Base-by-base conservation (phyloP, 176 grass and related monocot species). In the Musa troglodytarum region DNA sequence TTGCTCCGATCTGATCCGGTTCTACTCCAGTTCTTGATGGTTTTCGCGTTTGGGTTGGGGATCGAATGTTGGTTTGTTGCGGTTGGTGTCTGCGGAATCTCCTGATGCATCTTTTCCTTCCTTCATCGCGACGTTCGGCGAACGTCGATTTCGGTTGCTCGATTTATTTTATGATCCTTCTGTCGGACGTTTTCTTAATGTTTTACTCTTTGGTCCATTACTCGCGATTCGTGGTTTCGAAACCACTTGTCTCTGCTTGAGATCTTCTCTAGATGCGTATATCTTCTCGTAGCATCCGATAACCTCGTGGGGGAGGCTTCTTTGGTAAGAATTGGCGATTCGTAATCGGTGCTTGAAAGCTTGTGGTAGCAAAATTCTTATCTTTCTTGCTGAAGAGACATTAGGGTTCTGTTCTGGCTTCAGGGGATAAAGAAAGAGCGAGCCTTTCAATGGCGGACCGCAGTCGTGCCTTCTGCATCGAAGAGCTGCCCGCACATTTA, bases 401-500 rank as follows among this genome's bases (percentile, higher is more conserved):
- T 55, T 66, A 62, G 51, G 50, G 17, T 53, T 54, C 7, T 24
- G 49, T 43, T 80, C 51, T 28, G 63, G 43, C 0, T 59, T 7
- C 51, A 20, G 22, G 43, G 28, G 43, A 76, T 68, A 34, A 54
- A 57, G 49, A 20, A 51, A 7, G 23, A 12, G 22, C 12, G 22
- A 70, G 8, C 68, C 49, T 70, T 51, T 14, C 34, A 21, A 66
- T 82, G 63, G 20, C 67, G 17, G 53, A 63, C 55, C 22, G 52
- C 16, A 19, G n/a, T 54, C 65, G 63, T 58, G 43, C 26, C 34
- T 65, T 26, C 51, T 90, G 81, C 61, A 88, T 96, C 77, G 96
- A 99, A 55, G 88, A 99, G 79, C 79, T 99, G 0, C 96, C 96
- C 29, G 85, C 88, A 1, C 91, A 99, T 83, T 76, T 99, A 73